Base-by-base conservation (phyloP, 257 asterid genomes). In the Plectranthus barbatus region DNA sequence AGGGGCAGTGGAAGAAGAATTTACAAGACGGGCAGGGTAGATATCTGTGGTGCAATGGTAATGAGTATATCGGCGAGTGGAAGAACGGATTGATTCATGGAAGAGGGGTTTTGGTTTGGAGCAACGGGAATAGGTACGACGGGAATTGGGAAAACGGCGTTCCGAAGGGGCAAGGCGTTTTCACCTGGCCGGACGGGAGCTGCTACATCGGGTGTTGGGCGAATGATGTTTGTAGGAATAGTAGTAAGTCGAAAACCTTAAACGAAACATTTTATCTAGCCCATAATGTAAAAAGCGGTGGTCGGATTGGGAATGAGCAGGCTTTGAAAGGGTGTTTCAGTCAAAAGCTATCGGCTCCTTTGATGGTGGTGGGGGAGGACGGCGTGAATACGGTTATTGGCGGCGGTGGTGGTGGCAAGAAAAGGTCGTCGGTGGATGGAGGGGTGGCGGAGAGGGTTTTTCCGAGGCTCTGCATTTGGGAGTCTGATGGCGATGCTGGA, bases 401-500 rank as follows among this genome's bases (percentile, higher is more conserved):
- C 52, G 74, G 67, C 52, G 74, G 79, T 51, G 64, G 70, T 48
- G 85, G 74, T 36, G 76, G 73, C 60, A 83, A 79, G 90, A 85
- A 79, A 77, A 80, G 93, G 83, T 71, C 87, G 17, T 88, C 96
- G 3, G 81, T 75, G 48, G 48, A 42, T 6, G 73, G 67, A 42
- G 85, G 76, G 12, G 47, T 64, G 64, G 69, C 71, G 4, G 98
- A 83, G 41, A 80, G 85, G 76, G 80, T 71, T 54, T 87, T 87
- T 40, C 96, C 97, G 0, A 77, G 96, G 69, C 82, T 93, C 33
- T 93, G 96, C 66, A 85, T 93, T 13, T 93, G 99, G 99, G 99
- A 93, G 61, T 90, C 96, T 1, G 99, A 93, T 37, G 99, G 96
- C 0, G 97, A 85, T 62, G 97, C 87, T 1, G 99, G 97, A 56